A percentile compares a stretch with the other conserved stretches of the same genome.
Conservation (phyloP, 116 monocot genomes). For the Trichopus zeylanicus region DNA sequence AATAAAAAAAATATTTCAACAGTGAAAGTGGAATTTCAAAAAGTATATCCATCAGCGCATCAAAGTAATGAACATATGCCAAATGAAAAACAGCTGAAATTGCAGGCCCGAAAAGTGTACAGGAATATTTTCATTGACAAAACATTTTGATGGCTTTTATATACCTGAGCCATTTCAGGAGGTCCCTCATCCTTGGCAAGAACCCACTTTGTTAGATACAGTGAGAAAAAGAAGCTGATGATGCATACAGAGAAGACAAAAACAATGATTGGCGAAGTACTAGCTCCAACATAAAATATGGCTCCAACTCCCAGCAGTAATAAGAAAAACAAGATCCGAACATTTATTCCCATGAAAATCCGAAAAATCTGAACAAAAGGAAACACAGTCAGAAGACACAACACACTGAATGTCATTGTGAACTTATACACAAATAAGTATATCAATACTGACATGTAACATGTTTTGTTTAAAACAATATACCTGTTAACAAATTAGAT, state of each 20-base stretch:
- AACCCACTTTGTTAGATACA: constrained; percentile 96
- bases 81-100: not conserved
- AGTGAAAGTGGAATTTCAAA: no score
- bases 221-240: constrained; percentile 71
- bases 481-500: no score
- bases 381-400: not conserved
- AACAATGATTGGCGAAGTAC: constrained; percentile 77
- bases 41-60: no score
- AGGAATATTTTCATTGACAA: not conserved
- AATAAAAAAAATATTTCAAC: no score
- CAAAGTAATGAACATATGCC: not conserved
- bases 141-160: not conserved
- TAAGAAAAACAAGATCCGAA: constrained; percentile 57
- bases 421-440: not conserved
- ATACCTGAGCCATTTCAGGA: constrained; percentile 93
- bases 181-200: constrained; percentile 98
- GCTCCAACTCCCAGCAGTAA: constrained; percentile 55
- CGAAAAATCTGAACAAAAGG: constrained; percentile 60
- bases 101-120: not conserved
- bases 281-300: constrained; percentile 76
- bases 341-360: constrained; percentile 68
- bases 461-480: no score
- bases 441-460: no score
- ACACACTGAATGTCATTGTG: not conserved
- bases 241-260: constrained; percentile 87